Conservation (phyloP, 1,284 basidiomycete genomes). For the Mycena sp. region DNA sequence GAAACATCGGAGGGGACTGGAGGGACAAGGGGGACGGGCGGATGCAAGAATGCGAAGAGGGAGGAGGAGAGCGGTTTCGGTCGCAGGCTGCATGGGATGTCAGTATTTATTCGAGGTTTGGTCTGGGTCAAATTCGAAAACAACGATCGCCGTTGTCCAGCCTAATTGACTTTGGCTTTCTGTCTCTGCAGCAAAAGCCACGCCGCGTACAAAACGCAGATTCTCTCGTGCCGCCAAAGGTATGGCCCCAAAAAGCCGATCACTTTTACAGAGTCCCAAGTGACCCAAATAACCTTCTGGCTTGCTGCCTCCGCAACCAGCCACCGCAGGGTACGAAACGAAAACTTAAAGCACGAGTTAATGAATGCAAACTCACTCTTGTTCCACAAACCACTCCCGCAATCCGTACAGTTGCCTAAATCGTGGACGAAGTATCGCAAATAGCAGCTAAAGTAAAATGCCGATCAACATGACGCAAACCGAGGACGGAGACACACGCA, state of each 20-base stretch:
- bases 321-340: no score
- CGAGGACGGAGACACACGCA: constrained; percentile 49
- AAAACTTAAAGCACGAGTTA: no score
- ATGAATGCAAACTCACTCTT: constrained; percentile 61
- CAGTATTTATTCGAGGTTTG: constrained; percentile 12
- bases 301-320: no score
- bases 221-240: no score
- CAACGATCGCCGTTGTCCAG: no score
- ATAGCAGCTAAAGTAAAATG: constrained; percentile 62
- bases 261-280: no score
- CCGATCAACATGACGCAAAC: constrained; percentile 27
- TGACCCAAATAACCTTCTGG: no score
- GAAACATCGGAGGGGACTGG: constrained; percentile 64
- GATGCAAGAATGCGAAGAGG: constrained; percentile 75
- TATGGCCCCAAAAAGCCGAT: no score
- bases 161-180: not conserved
- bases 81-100: constrained; percentile 58
- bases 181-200: not conserved
- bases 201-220: no score
- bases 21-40: constrained; percentile 75
- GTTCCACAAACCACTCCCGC: constrained; percentile 80
- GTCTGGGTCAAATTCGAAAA: not conserved
- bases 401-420: constrained; percentile 77
- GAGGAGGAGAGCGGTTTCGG: constrained; percentile 68
- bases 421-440: constrained; percentile 73